These are phyloP conservation scores for Aphanomyces stellatus DNA, from an alignment of 352 stramenopile genomes.

Conservation along the genomic window DNA sequence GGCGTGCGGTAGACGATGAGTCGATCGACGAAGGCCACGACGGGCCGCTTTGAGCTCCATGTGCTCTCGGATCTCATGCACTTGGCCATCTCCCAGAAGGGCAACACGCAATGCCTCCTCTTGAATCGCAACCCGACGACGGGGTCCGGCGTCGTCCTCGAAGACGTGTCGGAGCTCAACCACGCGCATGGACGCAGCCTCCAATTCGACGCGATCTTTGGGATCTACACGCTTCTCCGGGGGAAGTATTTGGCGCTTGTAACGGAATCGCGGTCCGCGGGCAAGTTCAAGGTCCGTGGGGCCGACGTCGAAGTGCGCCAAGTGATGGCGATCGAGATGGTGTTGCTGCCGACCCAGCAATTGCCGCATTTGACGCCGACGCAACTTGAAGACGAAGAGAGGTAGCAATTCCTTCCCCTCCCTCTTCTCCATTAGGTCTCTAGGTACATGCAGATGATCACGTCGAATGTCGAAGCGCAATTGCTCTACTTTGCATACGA, in stretches of 20 bases:
- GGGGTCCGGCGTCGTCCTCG: constrained; percentile 30
- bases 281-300: constrained; percentile 19
- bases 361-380: constrained; percentile 36
- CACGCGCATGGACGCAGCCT: constrained; percentile 65
- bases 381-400: constrained; percentile 50
- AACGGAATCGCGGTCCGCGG: constrained; percentile 52
- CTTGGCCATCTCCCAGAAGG: constrained; percentile 18
- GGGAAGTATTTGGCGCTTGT: constrained; percentile 64
- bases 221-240: constrained; percentile 58
- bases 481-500: constrained; percentile 68
- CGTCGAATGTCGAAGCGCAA: constrained; percentile 36
- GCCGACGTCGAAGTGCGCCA: constrained; percentile 35
- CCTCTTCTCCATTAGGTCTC: not conserved
- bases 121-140: constrained; percentile 13
- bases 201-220: constrained; percentile 71
- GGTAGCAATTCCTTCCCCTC: not conserved
- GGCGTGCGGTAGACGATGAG: too few species aligned
- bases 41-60: constrained; percentile 19
- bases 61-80: constrained; percentile 18
- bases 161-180: constrained; percentile 50
- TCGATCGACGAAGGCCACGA: not conserved
- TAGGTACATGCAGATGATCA: constrained; percentile 56
- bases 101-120: constrained; percentile 11
- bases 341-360: constrained; percentile 52
- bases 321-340: constrained; percentile 50